Evolutionary conservation across 2,329 filamentous ascomycete genomes (phyloP).

Genomic region (Talaromyces sp.): DNA sequence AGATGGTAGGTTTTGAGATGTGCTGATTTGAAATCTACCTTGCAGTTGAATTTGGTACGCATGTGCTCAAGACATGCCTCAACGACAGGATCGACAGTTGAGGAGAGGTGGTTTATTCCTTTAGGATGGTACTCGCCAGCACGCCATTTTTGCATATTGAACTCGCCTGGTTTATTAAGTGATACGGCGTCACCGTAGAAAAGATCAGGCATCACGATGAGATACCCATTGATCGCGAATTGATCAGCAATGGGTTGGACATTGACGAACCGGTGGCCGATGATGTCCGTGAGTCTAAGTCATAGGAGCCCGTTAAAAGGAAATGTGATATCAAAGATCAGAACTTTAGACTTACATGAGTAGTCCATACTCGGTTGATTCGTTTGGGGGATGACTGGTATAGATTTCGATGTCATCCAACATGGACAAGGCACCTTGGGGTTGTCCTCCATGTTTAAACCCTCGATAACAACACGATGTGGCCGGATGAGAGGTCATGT

Average conservation of each 20-base stretch:
- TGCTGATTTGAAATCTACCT: neutral
- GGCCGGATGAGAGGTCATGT: constrained; percentile 7
- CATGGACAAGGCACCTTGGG: neutral
- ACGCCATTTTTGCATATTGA: constrained; percentile 10
- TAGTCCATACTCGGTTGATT: neutral
- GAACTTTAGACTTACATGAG: neutral
- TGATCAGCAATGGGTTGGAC: constrained; percentile 10
- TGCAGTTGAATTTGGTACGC: constrained; percentile 12
- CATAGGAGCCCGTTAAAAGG: too few relatives aligned
- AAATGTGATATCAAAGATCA: too few relatives aligned
- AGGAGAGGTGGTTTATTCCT: neutral
- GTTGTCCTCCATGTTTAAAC: constrained; percentile 1
- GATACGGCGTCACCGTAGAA: constrained; percentile 8
- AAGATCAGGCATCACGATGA: constrained; percentile 14
- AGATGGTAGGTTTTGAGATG: too few relatives aligned
- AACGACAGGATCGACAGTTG: constrained; percentile 3
- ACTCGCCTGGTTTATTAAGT: neutral
- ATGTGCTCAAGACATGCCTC: constrained; percentile 6
- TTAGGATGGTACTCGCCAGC: neutral
- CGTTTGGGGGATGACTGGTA: neutral
- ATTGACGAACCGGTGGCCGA: constrained; percentile 8
- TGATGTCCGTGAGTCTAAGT: constrained; percentile 9
- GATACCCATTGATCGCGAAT: constrained; percentile 9
- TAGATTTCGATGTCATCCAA: constrained; percentile 12
- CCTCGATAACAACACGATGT: constrained; percentile 5